Evolutionary conservation across 257 asterid genomes (phyloP), one percentile per base, ranked within the genome.

Genomic region (Solanum dulcamara): DNA sequence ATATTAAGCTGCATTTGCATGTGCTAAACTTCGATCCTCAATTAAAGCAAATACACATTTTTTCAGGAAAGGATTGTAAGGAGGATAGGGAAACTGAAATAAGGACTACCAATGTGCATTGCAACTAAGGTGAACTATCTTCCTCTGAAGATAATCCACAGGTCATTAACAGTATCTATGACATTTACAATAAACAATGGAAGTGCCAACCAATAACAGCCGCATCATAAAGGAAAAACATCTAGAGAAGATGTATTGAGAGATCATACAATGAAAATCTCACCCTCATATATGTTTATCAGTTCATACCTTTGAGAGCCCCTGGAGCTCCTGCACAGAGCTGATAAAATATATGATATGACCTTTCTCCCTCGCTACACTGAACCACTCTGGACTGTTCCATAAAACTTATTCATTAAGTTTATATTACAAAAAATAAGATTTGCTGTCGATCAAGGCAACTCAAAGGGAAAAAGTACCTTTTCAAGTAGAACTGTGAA

Each of bases 251-350:
- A 30, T 48, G 42, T 30, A 79, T 18, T 79, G 83, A 48, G 28
- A 79, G 83, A 48, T 79, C 83, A 79, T 46, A 48, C 83, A 15
- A 48, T 10, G 64, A 79, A 28, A 79, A 46, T 79, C 18, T 48
- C 62, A 79, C 64, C 44, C 44, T 28, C 8, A 10, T 46, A 79
- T 9, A 28, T 12, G 32, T 79, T 28, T 77, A 79, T 79, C 64
- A 32, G 57, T 81, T 83, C 50, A 77, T 85, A 97, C 99, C 98
- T 93, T 94, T 91, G 86, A 97, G 97, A 87, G 71, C 85, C 62
- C 91, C 90, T 81, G 99, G 97, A 91, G 99, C 99, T 87, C 99
- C 99, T 37, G 95, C 94, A 86, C 99, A 97, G 59, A 97, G 98
- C 89, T 97, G 98, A 91, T 97, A 97, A 88, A 97, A 97, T 77